Base-by-base conservation (phyloP, 805 yeast species). In the Suhomyces vadensis region DNA sequence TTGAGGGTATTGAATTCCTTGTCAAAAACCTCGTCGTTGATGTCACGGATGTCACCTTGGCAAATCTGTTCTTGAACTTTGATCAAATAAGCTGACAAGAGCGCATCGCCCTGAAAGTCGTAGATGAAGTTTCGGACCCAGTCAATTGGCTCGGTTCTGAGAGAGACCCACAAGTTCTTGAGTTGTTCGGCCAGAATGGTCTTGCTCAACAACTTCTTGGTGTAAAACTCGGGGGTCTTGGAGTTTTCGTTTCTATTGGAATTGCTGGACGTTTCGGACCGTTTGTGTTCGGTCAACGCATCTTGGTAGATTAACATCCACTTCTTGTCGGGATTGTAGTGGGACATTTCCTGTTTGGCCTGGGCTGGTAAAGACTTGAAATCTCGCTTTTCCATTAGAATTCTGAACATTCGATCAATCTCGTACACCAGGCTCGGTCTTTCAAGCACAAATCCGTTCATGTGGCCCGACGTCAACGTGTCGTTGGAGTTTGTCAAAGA, bases 291-390 rank as follows among this genome's bases (percentile, higher is more conserved):
- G 5, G 91, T 78, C 37, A 87, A 74, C 19, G 85, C 81, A 61
- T 90, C 96, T 62, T 91, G 97, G 52, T 85, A 81, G 31, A 91
- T 84, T 52, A 91, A 74, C 84, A 87, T 82, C 96, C 97, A 90
- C 65, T 92, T 92, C 55, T 89, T 87, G 39, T 85, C 87, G 0
- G 79, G 69, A 35, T 85, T 78, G 58, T 85, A 90, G 53, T 77
- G 78, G 56, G 80, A 73, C 86, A 92, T 82, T 57, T 87, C 94
- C 44, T 73, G 77, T 52, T 83, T 82, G 3, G 94, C 96, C 41
- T 78, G 79, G 20, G 79, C 79, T 0, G 96, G 87, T 24, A 85
- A 67, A 27, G 77, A 71, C 39, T 72, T 80, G 64, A 88, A 85
- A 60, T 91, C 95, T 56, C 97, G 79, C 54, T 82, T 81, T 41